Evolutionary conservation across 495 filamentous ascomycete genomes (phyloP), one percentile per base, ranked within the genome.

Genomic region (Pseudevernia furfuracea): DNA sequence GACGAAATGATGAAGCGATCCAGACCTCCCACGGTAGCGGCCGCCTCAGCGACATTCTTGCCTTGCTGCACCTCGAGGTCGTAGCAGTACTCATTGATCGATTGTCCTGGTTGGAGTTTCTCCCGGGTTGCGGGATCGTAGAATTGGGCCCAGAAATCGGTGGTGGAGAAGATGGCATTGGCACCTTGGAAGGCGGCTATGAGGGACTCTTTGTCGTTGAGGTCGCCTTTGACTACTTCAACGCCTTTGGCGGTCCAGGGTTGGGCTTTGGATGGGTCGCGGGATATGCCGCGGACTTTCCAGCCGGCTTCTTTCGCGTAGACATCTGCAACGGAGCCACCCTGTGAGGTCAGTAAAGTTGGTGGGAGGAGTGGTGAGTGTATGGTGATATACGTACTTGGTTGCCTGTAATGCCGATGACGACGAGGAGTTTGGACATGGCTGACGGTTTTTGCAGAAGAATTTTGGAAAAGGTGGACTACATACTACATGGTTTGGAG

Each of bases 41-140:
- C 80, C 7, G 78, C 78, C 64, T 82, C 75, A 9, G 75, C 76
- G 23, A 81, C 73, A 56, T 81, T 84, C 62, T 77, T 79, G 4
- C 76, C 77, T 44, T 83, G 77, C 36, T 70, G 68, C 5, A 81
- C 58, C 63, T 85, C 82, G 11, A 72, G 64, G 8, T 82, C 75
- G 59, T 78, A 81, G 11, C 77, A 81, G 39, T 77, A 70, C 53
- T 74, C 70, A 59, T 78, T 76, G 66, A 75, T 69, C 0, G 71
- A 68, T 58, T 74, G 68, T 19, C 76, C 74, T 38, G 63, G 43
- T 53, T 65, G 61, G 36, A 69, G 72, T 38, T 63, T 60, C 25
- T 59, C 65, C 32, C 49, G 66, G 71, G 44, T 38, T 37, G 69
- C 63, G 10, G 76, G 74, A 49, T 71, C 72, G 39, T 68, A 65